Evolutionary conservation across 148 eudicot species (phyloP), one percentile per base, ranked within the genome.

Genomic region (Rhododendron griersonianum): DNA sequence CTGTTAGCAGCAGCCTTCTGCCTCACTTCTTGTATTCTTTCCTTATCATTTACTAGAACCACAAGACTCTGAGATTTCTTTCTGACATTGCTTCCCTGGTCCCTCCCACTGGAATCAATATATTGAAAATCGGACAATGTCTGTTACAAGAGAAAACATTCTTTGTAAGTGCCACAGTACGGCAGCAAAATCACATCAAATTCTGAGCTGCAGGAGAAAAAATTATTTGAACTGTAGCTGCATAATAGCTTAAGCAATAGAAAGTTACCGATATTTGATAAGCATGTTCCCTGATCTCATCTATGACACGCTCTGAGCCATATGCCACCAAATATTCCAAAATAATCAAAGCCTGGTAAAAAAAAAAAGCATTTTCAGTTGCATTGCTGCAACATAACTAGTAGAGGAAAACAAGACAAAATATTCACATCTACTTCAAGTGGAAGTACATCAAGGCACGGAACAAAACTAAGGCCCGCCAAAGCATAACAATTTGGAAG

Each of bases 271-370:
- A 94, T 91, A 96, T 94, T 89, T 96, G 99, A 89, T 96, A 95
- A 78, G 95, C 94, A 86, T 94, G 99, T 89, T 98, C 98, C 85
- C 91, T 94, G 88, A 98, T 98, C 83, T 98, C 99, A 88, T 95
- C 98, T 88, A 95, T 93, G 77, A 92, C 96, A 87, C 98, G 98
- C 90, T 98, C 98, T 45, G 99, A 98, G 37, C 99, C 98, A 90
- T 95, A 89, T 48, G 96, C 99, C 73, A 98, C 96, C 95, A 98
- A 88, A 90, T 94, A 98, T 37, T 98, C 99, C 92, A 98, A 81
- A 84, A 95, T 94, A 65, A 92, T 95, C 94, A 95, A 91, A 83
- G 96, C 98, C 99, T 98, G 91, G 77, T n/a, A 88, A 79, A 63
- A 71, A 23, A 84, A 78, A 78, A 87, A 28, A 19, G 14, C 5